Percentiles rank a stretch among this genome's conserved stretches.
Conservation (phyloP, 106 monocot species). For the Dendrobium nobile region DNA sequence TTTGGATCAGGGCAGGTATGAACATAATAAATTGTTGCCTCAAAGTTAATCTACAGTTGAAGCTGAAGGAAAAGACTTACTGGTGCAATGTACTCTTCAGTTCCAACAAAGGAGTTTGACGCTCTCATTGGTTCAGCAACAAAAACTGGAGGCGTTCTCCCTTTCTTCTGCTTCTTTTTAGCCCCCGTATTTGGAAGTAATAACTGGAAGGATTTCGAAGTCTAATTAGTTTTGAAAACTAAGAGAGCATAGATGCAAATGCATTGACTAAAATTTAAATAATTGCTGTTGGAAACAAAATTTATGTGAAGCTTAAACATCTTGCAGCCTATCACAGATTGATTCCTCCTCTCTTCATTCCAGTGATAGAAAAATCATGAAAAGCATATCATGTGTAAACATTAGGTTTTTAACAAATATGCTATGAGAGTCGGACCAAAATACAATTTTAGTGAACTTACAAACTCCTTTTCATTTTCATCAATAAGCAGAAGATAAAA, state of each 20-base stretch:
- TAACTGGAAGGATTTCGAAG: conserved; percentile 37
- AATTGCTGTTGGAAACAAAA: not conserved
- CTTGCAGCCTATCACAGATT: not conserved
- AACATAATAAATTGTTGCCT: not conserved
- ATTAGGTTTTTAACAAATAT: not conserved
- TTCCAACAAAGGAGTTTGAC: conserved; percentile 99
- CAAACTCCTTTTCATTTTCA: not conserved
- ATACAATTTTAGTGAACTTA: not conserved
- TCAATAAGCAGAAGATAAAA: not conserved
- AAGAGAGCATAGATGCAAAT: not conserved
- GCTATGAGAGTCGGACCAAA: not conserved
- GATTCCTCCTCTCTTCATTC: not conserved
- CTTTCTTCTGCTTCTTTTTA: conserved; percentile 51
- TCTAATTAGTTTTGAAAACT: not conserved
- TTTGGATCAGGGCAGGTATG: not conserved
- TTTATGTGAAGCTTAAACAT: not conserved
- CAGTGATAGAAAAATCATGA: not conserved
- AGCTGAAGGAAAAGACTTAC: conserved; percentile 31
- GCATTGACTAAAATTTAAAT: not conserved
- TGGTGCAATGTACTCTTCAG: conserved; percentile 98
- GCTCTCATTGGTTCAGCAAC: conserved; percentile 96
- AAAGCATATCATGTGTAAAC: not conserved
- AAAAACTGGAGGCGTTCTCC: conserved; percentile 57
- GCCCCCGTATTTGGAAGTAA: conserved; percentile 42
- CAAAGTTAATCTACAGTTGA: not conserved